Evolutionary conservation across 2,329 filamentous ascomycete genomes (phyloP).

Genomic region (Escovopsis sp.): DNA sequence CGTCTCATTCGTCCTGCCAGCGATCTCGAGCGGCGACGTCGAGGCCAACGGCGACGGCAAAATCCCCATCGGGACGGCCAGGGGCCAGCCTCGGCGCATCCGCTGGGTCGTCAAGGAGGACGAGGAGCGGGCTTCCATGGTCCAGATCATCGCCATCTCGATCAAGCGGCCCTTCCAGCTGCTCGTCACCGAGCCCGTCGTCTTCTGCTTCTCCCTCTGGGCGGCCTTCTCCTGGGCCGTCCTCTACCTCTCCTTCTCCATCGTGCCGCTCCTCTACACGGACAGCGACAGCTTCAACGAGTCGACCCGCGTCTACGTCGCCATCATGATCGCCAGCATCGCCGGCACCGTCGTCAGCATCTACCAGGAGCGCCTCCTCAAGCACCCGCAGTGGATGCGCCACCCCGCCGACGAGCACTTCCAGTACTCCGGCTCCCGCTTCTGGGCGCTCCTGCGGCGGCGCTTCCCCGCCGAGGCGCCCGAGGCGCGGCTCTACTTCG

Average conservation of each 20-base stretch:
- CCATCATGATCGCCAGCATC: constrained; percentile 53
- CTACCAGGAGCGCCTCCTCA: constrained; percentile 54
- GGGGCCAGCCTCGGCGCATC: constrained; percentile 32
- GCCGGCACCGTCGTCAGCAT: constrained; percentile 56
- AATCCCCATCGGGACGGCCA: neutral
- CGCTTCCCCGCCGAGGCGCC: constrained; percentile 41
- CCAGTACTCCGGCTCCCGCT: constrained; percentile 13
- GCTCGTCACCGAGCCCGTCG: constrained; percentile 60
- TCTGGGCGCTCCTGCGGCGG: constrained; percentile 32
- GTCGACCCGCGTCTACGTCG: constrained; percentile 56
- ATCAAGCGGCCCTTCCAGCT: constrained; percentile 66
- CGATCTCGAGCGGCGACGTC: constrained; percentile 4
- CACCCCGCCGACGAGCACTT: constrained; percentile 7
- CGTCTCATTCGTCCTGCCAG: constrained; percentile 2
- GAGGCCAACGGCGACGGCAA: neutral
- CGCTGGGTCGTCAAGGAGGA: constrained; percentile 71
- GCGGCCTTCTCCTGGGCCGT: constrained; percentile 81
- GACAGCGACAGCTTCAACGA: constrained; percentile 43
- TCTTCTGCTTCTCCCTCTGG: constrained; percentile 83
- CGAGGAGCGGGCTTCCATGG: constrained; percentile 55
- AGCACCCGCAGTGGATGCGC: constrained; percentile 22
- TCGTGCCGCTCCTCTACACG: constrained; percentile 62
- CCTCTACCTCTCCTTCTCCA: constrained; percentile 71
- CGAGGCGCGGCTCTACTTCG: constrained; percentile 71
- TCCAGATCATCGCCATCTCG: constrained; percentile 58